Base-by-base conservation (phyloP, 176 grass and related monocot species). In the Oryza meridionalis region DNA sequence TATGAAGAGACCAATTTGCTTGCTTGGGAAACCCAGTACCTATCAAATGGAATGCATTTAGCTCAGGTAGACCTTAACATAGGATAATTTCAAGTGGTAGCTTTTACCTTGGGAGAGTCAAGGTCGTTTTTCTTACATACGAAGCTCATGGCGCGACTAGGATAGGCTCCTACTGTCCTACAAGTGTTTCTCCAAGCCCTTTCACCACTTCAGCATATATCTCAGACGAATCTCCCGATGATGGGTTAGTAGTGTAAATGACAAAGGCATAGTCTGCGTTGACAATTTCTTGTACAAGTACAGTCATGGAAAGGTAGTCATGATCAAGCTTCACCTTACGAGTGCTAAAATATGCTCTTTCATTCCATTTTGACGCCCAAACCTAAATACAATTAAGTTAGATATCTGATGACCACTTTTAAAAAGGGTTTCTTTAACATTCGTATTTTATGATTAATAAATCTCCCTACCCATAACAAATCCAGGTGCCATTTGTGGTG, bases 191-290 rank as follows among this genome's bases (percentile, higher is more conserved):
- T 61, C 96, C 96, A 13, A 99, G 89, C 78, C 96, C 96, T 89
- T 92, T 99, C 69, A 99, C 96, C 43, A 98, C 91, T 90, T 99
- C 96, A 81, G 96, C 89, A 75, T 96, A 99, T 65, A 99, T 99
- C 91, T 99, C 96, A 16, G 91, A 94, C n/a, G 85, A 82, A 87
- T 99, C 96, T 47, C 93, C 91, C 81, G 91, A 85, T 13, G 91
- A 96, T 7, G 96, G 93, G 66, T 96, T 99, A 2, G 84, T 99
- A 43, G 96, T 99, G 70, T 99, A 93, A 90, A 99, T 99, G 26
- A 99, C 96, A 81, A 99, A 99, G 76, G 96, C 96, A 92, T 99
- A 99, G 84, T 99, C 96, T 72, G 96, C 91, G 45, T 89, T 96
- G 55, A 99, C 83, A 79, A 99, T 86, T 91, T 99, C 93, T 96